These are phyloP conservation scores for Isabelozyma heimii DNA, from an alignment of 805 yeast species.

Conservation along the genomic window DNA sequence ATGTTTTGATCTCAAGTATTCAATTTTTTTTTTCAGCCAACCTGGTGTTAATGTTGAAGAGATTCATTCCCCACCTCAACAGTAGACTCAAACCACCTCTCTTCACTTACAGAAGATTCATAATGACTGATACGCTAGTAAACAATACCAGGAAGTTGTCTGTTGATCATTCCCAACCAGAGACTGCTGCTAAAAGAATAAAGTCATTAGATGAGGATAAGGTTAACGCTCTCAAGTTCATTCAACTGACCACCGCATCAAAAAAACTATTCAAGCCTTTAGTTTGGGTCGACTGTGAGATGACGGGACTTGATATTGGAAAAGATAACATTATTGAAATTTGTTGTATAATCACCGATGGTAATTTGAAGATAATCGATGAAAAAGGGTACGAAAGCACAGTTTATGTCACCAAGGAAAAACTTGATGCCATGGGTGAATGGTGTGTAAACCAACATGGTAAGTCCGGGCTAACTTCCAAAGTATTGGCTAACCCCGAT, in stretches of 20 bases:
- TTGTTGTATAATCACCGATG: slow-evolving; percentile 88
- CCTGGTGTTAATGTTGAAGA: neutral
- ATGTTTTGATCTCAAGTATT: neutral
- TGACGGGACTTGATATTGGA: slow-evolving; percentile 92
- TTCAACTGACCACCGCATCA: slow-evolving; percentile 1
- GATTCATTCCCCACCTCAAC: neutral
- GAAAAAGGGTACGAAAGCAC: slow-evolving; percentile 77
- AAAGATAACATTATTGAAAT: slow-evolving; percentile 84
- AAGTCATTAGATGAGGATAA: neutral
- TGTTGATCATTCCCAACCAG: neutral
- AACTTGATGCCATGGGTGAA: slow-evolving; percentile 72
- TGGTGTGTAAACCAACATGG: slow-evolving; percentile 91
- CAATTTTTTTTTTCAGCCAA: neutral
- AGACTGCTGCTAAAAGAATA: neutral
- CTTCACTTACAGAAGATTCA: neutral
- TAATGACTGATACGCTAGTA: neutral
- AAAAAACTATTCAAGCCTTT: slow-evolving; percentile 32
- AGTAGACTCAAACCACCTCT: neutral
- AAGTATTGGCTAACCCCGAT: slow-evolving; percentile 53
- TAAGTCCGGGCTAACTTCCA: slow-evolving; percentile 67
- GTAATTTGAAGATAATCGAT: slow-evolving; percentile 68
- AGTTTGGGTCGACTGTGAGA: slow-evolving; percentile 97
- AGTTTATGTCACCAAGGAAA: slow-evolving; percentile 60
- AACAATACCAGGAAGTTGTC: neutral
- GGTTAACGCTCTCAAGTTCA: neutral